phyloP scores from a whole-genome alignment of 1,139 yeast species.

The Ogataea hybrid region DNA sequence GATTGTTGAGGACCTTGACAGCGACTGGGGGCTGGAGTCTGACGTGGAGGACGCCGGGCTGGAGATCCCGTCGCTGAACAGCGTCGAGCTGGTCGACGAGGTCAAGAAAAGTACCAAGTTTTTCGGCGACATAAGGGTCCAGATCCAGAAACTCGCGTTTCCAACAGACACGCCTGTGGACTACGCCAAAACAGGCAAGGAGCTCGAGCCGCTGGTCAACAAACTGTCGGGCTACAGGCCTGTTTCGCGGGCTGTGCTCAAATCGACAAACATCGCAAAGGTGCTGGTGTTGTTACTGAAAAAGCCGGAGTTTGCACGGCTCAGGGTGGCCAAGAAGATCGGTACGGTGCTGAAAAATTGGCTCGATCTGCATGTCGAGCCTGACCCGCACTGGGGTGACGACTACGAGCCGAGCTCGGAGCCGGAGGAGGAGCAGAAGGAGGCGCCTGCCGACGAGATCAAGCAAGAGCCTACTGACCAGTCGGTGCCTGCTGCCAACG shows the following conservation, averaged over 20 bases:
- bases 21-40: slow-evolving; percentile 29
- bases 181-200: slow-evolving; percentile 20
- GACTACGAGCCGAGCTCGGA: slow-evolving; percentile 23
- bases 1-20: slow-evolving; percentile 17
- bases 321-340: slow-evolving; percentile 21
- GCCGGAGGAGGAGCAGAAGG: no score
- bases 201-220: slow-evolving; percentile 23
- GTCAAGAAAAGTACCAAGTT: slow-evolving; percentile 20
- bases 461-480: slow-evolving; percentile 1
- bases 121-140: slow-evolving; percentile 23
- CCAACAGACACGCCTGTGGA: slow-evolving; percentile 15
- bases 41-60: slow-evolving; percentile 21
- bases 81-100: slow-evolving; percentile 22
- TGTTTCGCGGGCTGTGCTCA: slow-evolving; percentile 29
- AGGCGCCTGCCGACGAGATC: slow-evolving; percentile 7
- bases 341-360: slow-evolving; percentile 24
- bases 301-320: slow-evolving; percentile 33
- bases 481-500: neutral
- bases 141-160: slow-evolving; percentile 25
- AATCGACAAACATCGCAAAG: slow-evolving; percentile 31
- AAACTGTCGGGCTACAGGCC: slow-evolving; percentile 16
- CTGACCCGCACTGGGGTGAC: slow-evolving; percentile 28
- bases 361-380: slow-evolving; percentile 26
- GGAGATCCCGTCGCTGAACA: slow-evolving; percentile 20
- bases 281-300: slow-evolving; percentile 32